These are phyloP conservation scores for Boletellus ananas DNA, from an alignment of 768 basidiomycete species.

Conservation along the genomic window DNA sequence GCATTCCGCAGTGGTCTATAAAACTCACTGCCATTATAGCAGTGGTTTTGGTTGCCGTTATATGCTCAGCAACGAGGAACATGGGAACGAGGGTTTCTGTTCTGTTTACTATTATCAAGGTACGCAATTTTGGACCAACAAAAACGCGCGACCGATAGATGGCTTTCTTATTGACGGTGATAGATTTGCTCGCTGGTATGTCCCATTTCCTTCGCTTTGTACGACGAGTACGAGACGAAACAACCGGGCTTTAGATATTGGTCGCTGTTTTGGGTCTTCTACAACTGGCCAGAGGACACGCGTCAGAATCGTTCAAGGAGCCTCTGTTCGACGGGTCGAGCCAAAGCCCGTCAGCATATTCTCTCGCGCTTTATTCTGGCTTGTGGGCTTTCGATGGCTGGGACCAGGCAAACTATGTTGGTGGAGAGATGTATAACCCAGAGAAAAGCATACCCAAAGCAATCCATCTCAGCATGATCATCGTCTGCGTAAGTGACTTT, in stretches of 20 bases:
- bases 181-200: constrained; percentile 67
- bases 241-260: constrained; percentile 43
- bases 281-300: constrained; percentile 66
- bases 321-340: constrained; percentile 74
- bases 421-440: constrained; percentile 80
- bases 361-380: constrained; percentile 92
- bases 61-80: constrained; percentile 76
- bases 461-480: constrained; percentile 86
- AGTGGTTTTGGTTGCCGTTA: constrained; percentile 63
- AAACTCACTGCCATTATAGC: constrained; percentile 80
- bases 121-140: constrained; percentile 26
- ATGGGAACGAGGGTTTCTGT: constrained; percentile 80
- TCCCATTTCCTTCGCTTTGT: constrained; percentile 7
- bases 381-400: constrained; percentile 97
- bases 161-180: not conserved
- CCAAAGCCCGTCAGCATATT: constrained; percentile 77
- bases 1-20: constrained; percentile 87
- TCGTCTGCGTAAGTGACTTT: constrained; percentile 58
- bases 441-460: constrained; percentile 84
- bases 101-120: constrained; percentile 87
- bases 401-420: constrained; percentile 91
- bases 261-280: constrained; percentile 79
- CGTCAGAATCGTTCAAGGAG: constrained; percentile 61
- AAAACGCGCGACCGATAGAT: constrained; percentile 1
- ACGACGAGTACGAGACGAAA: not conserved